These are phyloP conservation scores for Athelia sp. DNA, from an alignment of 1,284 basidiomycete species.

Conservation along the genomic window DNA sequence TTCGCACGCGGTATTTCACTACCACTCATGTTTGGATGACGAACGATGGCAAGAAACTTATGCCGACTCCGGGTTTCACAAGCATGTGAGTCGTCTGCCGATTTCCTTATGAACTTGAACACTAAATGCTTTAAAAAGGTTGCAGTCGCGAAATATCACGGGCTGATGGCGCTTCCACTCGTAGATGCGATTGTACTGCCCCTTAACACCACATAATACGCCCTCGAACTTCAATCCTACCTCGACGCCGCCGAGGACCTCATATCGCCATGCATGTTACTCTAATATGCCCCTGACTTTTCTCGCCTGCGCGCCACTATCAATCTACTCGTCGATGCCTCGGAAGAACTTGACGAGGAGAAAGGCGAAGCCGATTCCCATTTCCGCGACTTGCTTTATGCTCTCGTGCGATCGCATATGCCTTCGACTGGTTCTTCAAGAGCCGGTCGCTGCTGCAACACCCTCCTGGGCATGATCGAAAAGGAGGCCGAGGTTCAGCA, in stretches of 20 bases:
- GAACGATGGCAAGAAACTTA: slow-evolving; percentile 68
- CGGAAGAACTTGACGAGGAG: slow-evolving; percentile 49
- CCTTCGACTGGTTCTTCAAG: slow-evolving; percentile 99
- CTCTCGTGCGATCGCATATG: slow-evolving; percentile 25
- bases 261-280: slow-evolving; percentile 6
- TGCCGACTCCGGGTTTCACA: slow-evolving; percentile 68
- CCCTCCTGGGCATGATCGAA: slow-evolving; percentile 86
- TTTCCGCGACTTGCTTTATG: slow-evolving; percentile 29
- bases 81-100: slow-evolving; percentile 44
- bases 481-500: slow-evolving; percentile 76
- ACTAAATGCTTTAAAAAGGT: slow-evolving; percentile 29
- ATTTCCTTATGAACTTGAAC: slow-evolving; percentile 3
- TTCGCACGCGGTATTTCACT: slow-evolving; percentile 68
- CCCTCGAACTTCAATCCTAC: slow-evolving; percentile 43
- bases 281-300: slow-evolving; percentile 26
- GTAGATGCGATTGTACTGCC: slow-evolving; percentile 58
- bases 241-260: slow-evolving; percentile 28
- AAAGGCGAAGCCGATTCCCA: slow-evolving; percentile 29
- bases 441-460: slow-evolving; percentile 89
- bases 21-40: slow-evolving; percentile 75
- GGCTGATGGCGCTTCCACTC: slow-evolving; percentile 57
- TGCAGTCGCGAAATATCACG: slow-evolving; percentile 65
- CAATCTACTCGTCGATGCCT: slow-evolving; percentile 42
- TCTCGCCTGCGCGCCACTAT: slow-evolving; percentile 40
- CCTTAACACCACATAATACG: slow-evolving; percentile 74